These are phyloP conservation scores for Zygosaccharomyces bailii DNA, from an alignment of 805 yeast species.

Conservation along the genomic window DNA sequence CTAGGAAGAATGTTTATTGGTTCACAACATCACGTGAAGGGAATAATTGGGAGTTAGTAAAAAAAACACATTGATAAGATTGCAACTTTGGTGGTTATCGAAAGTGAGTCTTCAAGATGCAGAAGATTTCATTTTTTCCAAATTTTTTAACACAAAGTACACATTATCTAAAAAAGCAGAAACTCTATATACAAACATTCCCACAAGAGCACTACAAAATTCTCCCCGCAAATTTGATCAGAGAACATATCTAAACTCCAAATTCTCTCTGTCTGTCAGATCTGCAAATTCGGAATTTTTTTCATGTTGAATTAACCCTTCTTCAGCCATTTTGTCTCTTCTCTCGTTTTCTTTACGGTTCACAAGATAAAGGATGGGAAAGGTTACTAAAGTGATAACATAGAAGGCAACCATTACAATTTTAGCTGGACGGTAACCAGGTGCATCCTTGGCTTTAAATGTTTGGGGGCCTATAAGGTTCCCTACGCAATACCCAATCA, in stretches of 20 bases:
- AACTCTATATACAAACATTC: too few species aligned
- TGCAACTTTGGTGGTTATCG: too few species aligned
- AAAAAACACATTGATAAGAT: too few species aligned
- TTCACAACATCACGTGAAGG: too few species aligned
- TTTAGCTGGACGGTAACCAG: constrained; percentile 54
- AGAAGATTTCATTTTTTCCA: too few species aligned
- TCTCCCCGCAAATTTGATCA: too few species aligned
- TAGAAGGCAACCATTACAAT: constrained; percentile 46
- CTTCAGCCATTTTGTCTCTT: constrained; percentile 41
- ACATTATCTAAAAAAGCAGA: too few species aligned
- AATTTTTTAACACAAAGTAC: too few species aligned
- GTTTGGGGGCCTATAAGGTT: constrained; percentile 62
- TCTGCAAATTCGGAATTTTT: constrained; percentile 48
- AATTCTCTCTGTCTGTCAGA: constrained; percentile 55
- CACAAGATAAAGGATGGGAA: constrained; percentile 31
- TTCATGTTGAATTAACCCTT: constrained; percentile 21
- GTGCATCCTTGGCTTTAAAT: constrained; percentile 49
- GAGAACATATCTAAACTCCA: constrained; percentile 50
- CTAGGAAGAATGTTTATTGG: too few species aligned
- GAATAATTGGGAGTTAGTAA: too few species aligned
- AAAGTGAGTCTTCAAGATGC: too few species aligned
- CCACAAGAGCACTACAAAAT: too few species aligned
- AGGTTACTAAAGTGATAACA: constrained; percentile 38
- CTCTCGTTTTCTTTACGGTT: constrained; percentile 47
- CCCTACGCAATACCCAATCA: constrained; percentile 55